Percentiles rank a stretch among this genome's conserved stretches.
Conservation (phyloP, 305 asterid genomes). For the Plantago coronopus region DNA sequence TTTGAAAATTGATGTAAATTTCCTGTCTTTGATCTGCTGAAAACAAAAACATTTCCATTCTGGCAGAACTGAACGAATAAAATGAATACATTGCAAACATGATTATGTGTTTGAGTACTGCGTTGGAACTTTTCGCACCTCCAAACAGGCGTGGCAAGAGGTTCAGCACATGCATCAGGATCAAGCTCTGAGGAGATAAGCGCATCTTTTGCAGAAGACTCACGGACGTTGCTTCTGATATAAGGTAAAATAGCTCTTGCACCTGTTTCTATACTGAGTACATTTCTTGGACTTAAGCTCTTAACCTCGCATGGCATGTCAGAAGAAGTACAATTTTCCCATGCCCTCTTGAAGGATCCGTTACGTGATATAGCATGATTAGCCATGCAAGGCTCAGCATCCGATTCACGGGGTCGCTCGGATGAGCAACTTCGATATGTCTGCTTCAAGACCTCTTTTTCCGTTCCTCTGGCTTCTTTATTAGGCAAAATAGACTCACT, state of each 20-base stretch:
- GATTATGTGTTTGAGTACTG: too few species aligned
- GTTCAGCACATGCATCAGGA: constrained; percentile 4
- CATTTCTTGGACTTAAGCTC: background rate
- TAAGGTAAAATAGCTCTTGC: too few species aligned
- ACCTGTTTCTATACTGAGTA: background rate
- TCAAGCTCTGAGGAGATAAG: background rate
- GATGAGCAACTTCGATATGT: background rate
- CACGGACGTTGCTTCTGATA: too few species aligned
- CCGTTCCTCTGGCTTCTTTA: constrained; percentile 11
- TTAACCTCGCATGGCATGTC: background rate
- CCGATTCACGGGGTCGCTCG: background rate
- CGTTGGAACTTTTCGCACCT: background rate
- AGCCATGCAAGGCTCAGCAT: background rate
- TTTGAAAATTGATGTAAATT: background rate
- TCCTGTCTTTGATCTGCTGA: background rate
- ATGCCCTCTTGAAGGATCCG: constrained; percentile 4
- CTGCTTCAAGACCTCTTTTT: background rate
- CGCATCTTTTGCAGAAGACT: background rate
- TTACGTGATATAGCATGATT: constrained; percentile 4
- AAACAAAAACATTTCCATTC: background rate
- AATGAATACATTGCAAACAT: too few species aligned
- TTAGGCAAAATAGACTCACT: constrained; percentile 7
- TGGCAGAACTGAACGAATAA: background rate
- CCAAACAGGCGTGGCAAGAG: background rate
- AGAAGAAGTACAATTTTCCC: constrained; percentile 4